These are phyloP conservation scores for Solanum verrucosum DNA, from an alignment of 257 asterid species.

Conservation along the genomic window DNA sequence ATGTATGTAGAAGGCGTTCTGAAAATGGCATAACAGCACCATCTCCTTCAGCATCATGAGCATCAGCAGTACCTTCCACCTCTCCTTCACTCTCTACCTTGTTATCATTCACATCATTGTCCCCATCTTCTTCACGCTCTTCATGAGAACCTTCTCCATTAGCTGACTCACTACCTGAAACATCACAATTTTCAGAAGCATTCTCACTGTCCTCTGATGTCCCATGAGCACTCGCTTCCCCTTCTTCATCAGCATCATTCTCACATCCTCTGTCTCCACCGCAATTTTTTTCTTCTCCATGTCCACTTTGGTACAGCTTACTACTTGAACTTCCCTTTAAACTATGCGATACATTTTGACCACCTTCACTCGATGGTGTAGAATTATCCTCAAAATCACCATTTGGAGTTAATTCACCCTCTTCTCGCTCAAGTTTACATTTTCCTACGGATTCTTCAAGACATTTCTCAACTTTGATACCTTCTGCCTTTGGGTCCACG, in stretches of 20 bases:
- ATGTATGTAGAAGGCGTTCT: conserved; percentile 36
- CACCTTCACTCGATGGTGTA: conserved; percentile 18
- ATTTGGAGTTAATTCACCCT: conserved; percentile 67
- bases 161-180: conserved; percentile 69
- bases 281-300: conserved; percentile 19
- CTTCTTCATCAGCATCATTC: conserved; percentile 49
- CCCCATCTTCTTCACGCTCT: conserved; percentile 57
- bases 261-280: conserved; percentile 29
- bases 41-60: conserved; percentile 45
- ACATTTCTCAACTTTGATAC: conserved; percentile 17
- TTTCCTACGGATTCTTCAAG: conserved; percentile 24
- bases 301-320: conserved; percentile 15
- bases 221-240: conserved; percentile 57
- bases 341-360: conserved; percentile 18
- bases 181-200: conserved; percentile 59
- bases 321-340: conserved; percentile 22
- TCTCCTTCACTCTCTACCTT: conserved; percentile 81
- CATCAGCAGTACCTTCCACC: conserved; percentile 47
- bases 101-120: conserved; percentile 40
- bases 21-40: conserved; percentile 21
- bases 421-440: conserved; percentile 51
- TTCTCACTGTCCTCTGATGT: conserved; percentile 66
- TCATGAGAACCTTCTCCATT: conserved; percentile 68
- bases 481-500: conserved; percentile 18
- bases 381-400: conserved; percentile 35